phyloP scores from a whole-genome alignment of 768 basidiomycete genomes.

The Lepiota venenata region DNA sequence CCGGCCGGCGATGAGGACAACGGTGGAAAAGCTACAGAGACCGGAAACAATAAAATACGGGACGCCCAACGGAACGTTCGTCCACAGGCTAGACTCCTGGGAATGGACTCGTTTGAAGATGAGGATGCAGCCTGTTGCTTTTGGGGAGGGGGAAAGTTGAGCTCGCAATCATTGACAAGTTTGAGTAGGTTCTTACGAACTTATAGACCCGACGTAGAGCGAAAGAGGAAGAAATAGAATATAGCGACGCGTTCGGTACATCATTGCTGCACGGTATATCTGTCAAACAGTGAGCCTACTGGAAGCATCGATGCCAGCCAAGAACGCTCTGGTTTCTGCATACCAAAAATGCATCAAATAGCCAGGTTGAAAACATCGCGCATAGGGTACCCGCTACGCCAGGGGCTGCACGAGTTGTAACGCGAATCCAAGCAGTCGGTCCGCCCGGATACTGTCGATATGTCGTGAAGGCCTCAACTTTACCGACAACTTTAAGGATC shows the following conservation, averaged over 20 bases:
- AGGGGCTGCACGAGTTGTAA: background rate
- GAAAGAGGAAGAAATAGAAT: background rate
- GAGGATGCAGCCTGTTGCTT: background rate
- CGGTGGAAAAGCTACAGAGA: background rate
- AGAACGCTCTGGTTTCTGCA: background rate
- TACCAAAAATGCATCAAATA: conserved; percentile 1
- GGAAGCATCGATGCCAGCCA: background rate
- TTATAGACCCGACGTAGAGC: background rate
- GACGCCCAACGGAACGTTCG: background rate
- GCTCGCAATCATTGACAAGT: too few species aligned
- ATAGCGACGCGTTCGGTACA: background rate
- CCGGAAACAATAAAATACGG: background rate
- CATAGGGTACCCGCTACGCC: background rate
- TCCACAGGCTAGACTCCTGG: background rate
- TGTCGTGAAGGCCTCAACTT: background rate
- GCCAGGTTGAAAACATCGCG: background rate
- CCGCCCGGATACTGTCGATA: background rate
- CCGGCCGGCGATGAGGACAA: background rate
- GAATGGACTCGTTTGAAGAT: background rate
- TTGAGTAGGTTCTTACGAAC: background rate
- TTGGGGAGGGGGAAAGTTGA: too few species aligned
- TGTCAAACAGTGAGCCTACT: background rate
- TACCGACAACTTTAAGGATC: background rate
- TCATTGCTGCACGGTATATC: background rate
- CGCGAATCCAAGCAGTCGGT: background rate